Evolutionary conservation across 1,139 yeast species (phyloP), one percentile per base, ranked within the genome.

Genomic region (Geotrichum bryndzae): DNA sequence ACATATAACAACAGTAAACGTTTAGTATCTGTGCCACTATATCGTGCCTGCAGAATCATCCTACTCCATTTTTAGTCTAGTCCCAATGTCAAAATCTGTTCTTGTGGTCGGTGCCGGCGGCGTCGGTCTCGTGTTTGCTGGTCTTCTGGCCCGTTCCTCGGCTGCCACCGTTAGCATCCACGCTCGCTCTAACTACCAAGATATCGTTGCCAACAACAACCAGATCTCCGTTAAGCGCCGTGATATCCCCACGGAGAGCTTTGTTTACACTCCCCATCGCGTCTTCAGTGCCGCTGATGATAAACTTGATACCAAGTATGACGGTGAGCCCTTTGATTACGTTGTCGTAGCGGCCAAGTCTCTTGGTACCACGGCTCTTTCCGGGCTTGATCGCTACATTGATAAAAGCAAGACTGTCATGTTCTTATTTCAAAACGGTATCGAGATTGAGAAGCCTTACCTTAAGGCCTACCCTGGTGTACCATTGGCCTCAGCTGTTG

Each of bases 391-490:
- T 8, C 59, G 57, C 13, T 67, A 61, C 46, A 60, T 66, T 52
- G 64, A 65, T 7, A 62, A 63, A 2, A 63, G 61, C 6, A 54
- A 56, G 33, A 63, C 68, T 0, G 50, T 67, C 46, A 53, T 68
- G 15, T 18, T 68, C 8, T 52, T 68, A 54, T 63, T 68, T n/a
- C 70, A 68, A 56, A 68, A 68, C 54, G 70, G 70, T n/a, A 64
- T 68, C 29, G 68, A 66, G 27, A 66, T 68, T 54, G 70, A 68
- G 41, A 22, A 56, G 23, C 70, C 70, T 3, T 68, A 68, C 51
- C 45, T 58, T 2, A 54, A 61, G 22, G 60, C 57, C 18, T 68
- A 67, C 53, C 68, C 68, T 7, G 60, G 56, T n/a, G 54, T 64
- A n/a, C 62, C 68, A 10, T 29, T 68, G 11, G 67, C 63, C 13